Evolutionary conservation across 2,329 filamentous ascomycete species (phyloP).

Genomic region (Cordyceps javanica): DNA sequence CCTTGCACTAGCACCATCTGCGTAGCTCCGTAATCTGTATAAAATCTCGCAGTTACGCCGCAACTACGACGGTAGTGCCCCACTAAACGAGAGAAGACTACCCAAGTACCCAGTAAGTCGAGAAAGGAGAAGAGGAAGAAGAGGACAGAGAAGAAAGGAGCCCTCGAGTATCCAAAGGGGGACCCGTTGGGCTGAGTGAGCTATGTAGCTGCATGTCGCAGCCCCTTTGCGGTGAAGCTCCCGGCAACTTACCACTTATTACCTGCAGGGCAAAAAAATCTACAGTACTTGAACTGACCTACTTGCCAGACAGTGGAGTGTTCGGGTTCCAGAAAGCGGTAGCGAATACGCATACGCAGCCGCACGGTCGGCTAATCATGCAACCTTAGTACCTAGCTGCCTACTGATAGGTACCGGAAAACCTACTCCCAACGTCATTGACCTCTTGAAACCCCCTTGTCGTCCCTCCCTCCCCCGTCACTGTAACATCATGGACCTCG

Average conservation of each 20-base stretch:
- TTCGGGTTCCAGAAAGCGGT: background rate
- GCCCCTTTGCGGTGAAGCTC: background rate
- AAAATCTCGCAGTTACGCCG: background rate
- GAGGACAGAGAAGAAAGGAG: background rate
- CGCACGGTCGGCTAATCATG: background rate
- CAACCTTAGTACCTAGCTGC: background rate
- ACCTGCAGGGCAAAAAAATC: no score
- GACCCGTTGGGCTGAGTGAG: no score
- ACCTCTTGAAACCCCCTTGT: no score
- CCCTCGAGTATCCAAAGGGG: background rate
- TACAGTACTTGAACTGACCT: no score
- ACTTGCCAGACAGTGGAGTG: no score
- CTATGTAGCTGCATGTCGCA: no score
- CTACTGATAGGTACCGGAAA: no score
- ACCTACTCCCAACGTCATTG: no score
- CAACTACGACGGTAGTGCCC: background rate
- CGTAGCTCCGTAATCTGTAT: background rate
- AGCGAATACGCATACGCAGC: background rate
- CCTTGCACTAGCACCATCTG: conserved; percentile 8
- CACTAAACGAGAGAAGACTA: background rate
- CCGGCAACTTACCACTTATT: background rate
- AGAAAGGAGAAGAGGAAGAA: background rate
- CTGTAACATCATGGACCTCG: no score
- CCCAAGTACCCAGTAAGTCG: no score
- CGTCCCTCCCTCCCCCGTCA: no score